phyloP scores from a whole-genome alignment of 2,329 filamentous ascomycete genomes.

The Chaetomiaceae sp. region DNA sequence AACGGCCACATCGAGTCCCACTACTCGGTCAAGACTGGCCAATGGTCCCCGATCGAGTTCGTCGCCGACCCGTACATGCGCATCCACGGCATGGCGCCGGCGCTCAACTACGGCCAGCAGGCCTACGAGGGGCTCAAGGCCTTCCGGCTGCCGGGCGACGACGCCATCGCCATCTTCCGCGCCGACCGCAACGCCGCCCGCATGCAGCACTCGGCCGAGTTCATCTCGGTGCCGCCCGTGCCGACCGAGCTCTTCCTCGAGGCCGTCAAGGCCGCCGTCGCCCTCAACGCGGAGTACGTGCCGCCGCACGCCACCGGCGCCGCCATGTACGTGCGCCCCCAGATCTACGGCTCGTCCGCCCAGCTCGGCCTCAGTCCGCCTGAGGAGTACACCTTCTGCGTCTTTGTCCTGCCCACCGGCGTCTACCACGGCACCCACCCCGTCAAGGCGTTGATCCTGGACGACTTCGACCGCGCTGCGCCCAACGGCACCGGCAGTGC shows the following conservation, averaged over 20 bases:
- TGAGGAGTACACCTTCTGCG: constrained; percentile 85
- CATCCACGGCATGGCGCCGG: constrained; percentile 92
- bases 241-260: constrained; percentile 70
- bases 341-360: constrained; percentile 80
- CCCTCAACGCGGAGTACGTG: constrained; percentile 83
- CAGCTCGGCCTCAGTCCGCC: constrained; percentile 82
- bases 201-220: constrained; percentile 77
- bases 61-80: constrained; percentile 77
- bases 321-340: constrained; percentile 85
- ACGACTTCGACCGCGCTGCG: constrained; percentile 91
- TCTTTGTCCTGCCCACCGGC: constrained; percentile 86
- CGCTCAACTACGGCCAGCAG: constrained; percentile 94
- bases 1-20: constrained; percentile 90
- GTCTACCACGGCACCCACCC: constrained; percentile 89
- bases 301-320: constrained; percentile 84
- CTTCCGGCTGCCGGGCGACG: constrained; percentile 69
- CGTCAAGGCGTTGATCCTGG: constrained; percentile 80
- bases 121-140: constrained; percentile 98
- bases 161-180: constrained; percentile 77
- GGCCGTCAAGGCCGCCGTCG: constrained; percentile 73
- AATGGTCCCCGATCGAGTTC: constrained; percentile 75
- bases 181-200: constrained; percentile 77
- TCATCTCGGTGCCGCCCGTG: constrained; percentile 75
- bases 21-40: constrained; percentile 65
- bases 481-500: constrained; percentile 83